Base-by-base conservation (phyloP, 371 early-diverging fungal species). In the Mucor mucedo region DNA sequence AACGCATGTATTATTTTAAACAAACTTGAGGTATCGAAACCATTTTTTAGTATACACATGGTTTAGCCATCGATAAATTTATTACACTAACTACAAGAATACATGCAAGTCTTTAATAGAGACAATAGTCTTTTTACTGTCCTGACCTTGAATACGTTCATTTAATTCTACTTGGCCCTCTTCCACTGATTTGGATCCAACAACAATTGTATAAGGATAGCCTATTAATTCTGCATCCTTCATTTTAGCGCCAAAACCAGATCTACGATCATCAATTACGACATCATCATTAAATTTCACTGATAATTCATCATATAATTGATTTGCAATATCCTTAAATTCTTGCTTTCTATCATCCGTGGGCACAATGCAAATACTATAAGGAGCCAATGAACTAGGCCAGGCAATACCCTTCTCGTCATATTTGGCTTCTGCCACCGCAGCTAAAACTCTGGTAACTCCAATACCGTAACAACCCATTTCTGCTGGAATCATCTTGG, bases 401-500 rank as follows among this genome's bases (percentile, higher is more conserved):
- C 95, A 96, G 6, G 81, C 77, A 54, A 94, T 83, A 0, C 95
- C 94, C 14, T 80, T 71, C 9, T 71, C 74, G 72, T 89, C 90
- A 55, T 87, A 78, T 47, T 82, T 72, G 13, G 84, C 82, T 61
- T 95, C 94, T 16, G 90, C 86, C 7, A 91, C 84, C 6, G 95
- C 91, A 6, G 93, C 92, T 11, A 95, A 66, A 21, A 94, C 59
- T 5, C 96, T 83, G 5, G 92, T 86, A 11, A 95, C 79, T 29
- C 97, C 97, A 35, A 96, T 86, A 14, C 95, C 97, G 62, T 87
- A 96, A 73, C 96, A 96, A 9, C 97, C 97, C 97, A 95, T 96
- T 63, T 91, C 87, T 39, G 91, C 87, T 28, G 87, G 86, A 3
- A 71, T 62, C 30, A 65, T 71, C 1, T 68, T 60, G 29, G 68